Conservation (phyloP, 345 rosid genomes). For the Hibiscus tridactylites region DNA sequence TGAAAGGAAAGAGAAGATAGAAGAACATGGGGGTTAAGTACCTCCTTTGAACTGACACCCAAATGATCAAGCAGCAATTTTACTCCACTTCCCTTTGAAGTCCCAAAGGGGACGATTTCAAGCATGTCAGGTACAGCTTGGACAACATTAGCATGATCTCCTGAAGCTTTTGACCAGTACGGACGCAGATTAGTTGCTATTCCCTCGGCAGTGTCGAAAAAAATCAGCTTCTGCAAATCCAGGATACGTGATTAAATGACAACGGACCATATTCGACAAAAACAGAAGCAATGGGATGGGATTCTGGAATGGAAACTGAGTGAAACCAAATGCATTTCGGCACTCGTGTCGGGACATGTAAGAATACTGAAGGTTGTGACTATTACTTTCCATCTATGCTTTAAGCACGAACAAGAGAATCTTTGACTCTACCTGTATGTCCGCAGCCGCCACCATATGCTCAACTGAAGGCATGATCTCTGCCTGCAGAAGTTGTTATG, state of each 20-base stretch:
- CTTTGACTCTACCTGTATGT: slow-evolving; percentile 60
- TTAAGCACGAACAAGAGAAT: slow-evolving; percentile 8
- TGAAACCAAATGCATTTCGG: not conserved
- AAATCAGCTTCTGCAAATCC: slow-evolving; percentile 58
- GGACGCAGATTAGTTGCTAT: slow-evolving; percentile 61
- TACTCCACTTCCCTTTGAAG: slow-evolving; percentile 84
- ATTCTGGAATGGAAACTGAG: not conserved
- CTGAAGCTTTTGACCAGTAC: slow-evolving; percentile 74
- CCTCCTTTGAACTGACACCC: slow-evolving; percentile 65
- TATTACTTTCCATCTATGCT: not conserved
- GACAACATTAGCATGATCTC: slow-evolving; percentile 52
- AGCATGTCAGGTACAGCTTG: slow-evolving; percentile 88
- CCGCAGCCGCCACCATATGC: slow-evolving; percentile 56
- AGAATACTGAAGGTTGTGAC: no score
- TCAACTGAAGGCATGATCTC: slow-evolving; percentile 80
- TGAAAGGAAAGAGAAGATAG: not conserved
- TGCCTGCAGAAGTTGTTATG: slow-evolving; percentile 41
- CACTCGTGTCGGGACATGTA: no score
- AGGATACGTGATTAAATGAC: slow-evolving; percentile 9
- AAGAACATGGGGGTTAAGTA: slow-evolving; percentile 17
- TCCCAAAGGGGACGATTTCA: slow-evolving; percentile 76
- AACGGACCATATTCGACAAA: slow-evolving; percentile 2
- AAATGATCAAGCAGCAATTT: slow-evolving; percentile 69
- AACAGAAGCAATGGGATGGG: not conserved
- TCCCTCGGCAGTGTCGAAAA: slow-evolving; percentile 66